A percentile compares a stretch with the other conserved stretches of the same genome.
phyloP scores from a whole-genome alignment of 768 basidiomycete species.

The Hirschioporus abietinus region DNA sequence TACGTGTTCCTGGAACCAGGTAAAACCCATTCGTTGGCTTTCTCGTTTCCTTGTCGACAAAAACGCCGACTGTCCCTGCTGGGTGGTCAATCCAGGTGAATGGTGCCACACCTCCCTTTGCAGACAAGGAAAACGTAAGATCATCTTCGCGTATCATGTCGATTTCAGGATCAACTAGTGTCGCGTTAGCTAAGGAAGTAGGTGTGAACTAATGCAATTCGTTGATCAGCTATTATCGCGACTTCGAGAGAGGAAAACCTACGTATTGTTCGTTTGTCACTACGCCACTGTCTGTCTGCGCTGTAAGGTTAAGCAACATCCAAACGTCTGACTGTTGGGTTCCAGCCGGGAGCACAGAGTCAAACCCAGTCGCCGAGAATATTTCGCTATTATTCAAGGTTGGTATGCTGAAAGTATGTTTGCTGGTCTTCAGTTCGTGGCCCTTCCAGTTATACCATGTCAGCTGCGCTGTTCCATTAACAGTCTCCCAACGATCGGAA shows the following conservation, averaged over 20 bases:
- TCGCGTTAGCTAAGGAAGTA: conserved; percentile 37
- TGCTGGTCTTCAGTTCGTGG: conserved; percentile 31
- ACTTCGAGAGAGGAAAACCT: conserved; percentile 16
- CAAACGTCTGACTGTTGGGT: conserved; percentile 40
- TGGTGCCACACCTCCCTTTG: conserved; percentile 45
- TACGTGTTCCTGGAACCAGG: conserved; percentile 47
- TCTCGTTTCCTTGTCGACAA: conserved; percentile 38
- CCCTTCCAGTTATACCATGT: conserved; percentile 59
- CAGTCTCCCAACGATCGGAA: conserved; percentile 46
- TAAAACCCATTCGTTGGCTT: conserved; percentile 48
- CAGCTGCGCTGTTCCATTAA: conserved; percentile 40
- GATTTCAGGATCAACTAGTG: conserved; percentile 45
- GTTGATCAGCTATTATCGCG: conserved; percentile 7
- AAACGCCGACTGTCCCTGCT: conserved; percentile 46
- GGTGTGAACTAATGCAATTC: conserved; percentile 42
- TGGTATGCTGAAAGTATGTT: conserved; percentile 37
- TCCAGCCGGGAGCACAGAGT: conserved; percentile 40
- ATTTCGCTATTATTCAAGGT: conserved; percentile 46
- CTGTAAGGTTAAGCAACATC: conserved; percentile 46
- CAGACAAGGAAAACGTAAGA: conserved; percentile 47
- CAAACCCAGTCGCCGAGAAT: conserved; percentile 34
- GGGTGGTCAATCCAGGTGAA: conserved; percentile 63
- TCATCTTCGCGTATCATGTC: conserved; percentile 25
- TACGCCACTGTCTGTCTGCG: conserved; percentile 32
- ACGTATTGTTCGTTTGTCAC: conserved; percentile 51